A percentile compares a stretch with the other conserved stretches of the same genome.
Conservation (phyloP, 768 basidiomycete genomes). For the Rhizopogon vesiculosus region DNA sequence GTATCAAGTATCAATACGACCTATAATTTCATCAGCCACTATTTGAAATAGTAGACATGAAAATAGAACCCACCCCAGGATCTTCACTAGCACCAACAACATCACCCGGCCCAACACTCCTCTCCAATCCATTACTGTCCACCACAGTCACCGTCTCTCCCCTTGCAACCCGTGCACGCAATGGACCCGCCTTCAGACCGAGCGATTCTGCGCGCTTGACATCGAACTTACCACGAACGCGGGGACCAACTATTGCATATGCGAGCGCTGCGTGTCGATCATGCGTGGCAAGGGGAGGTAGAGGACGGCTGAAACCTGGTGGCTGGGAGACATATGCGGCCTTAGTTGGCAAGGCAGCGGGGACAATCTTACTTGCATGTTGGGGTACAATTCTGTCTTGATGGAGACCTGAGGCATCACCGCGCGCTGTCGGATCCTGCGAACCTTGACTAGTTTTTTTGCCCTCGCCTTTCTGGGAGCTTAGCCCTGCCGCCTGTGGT, state of each 20-base stretch:
- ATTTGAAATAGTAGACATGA: no score
- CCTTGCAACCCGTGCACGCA: conserved; percentile 54
- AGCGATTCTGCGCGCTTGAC: conserved; percentile 33
- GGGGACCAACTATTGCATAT: conserved; percentile 50
- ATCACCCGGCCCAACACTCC: not conserved
- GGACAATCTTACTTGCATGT: conserved; percentile 1
- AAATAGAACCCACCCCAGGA: not conserved
- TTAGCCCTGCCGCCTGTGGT: conserved; percentile 8
- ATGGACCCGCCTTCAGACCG: conserved; percentile 55
- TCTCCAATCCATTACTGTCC: not conserved
- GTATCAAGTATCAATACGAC: not conserved
- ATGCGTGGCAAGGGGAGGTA: conserved; percentile 12
- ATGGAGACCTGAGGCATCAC: no score
- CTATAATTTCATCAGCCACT: not conserved
- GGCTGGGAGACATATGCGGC: conserved; percentile 10
- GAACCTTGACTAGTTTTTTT: conserved; percentile 4
- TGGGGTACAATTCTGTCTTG: no score
- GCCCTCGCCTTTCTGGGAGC: conserved; percentile 2
- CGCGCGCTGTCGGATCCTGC: no score
- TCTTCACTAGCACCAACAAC: not conserved
- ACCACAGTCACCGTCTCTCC: conserved; percentile 56
- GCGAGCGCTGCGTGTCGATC: conserved; percentile 34
- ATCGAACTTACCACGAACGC: conserved; percentile 68
- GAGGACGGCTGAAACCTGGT: conserved; percentile 9
- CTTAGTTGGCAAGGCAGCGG: conserved; percentile 2